These are phyloP conservation scores for Penicillium bovifimosum DNA, from an alignment of 495 filamentous ascomycete genomes.

Conservation along the genomic window DNA sequence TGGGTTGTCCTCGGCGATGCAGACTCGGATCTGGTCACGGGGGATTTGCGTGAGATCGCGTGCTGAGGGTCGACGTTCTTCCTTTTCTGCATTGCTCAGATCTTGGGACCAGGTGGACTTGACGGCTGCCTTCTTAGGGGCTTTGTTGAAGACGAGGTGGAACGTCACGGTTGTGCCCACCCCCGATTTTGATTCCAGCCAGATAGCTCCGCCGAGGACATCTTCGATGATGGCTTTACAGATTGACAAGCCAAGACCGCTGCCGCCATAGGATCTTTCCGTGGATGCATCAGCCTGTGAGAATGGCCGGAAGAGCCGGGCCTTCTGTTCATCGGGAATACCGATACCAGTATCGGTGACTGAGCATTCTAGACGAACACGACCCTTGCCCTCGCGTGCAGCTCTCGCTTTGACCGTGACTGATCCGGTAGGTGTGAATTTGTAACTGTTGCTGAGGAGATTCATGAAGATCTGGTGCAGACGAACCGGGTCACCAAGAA, in stretches of 20 bases:
- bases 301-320: constrained; percentile 84
- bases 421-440: constrained; percentile 82
- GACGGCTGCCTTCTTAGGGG: constrained; percentile 50
- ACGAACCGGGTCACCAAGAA: constrained; percentile 83
- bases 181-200: constrained; percentile 69
- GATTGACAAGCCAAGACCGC: constrained; percentile 84
- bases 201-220: constrained; percentile 79
- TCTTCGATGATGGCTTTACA: constrained; percentile 94
- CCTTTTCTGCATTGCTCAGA: constrained; percentile 24
- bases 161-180: constrained; percentile 83
- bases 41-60: constrained; percentile 65
- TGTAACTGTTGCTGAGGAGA: constrained; percentile 86
- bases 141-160: constrained; percentile 75
- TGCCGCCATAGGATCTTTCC: constrained; percentile 82
- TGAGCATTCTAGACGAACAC: constrained; percentile 70
- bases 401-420: constrained; percentile 72
- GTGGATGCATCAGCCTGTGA: constrained; percentile 86
- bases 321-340: constrained; percentile 72
- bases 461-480: constrained; percentile 93
- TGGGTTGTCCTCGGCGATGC: constrained; percentile 86
- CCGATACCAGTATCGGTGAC: constrained; percentile 91
- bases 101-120: constrained; percentile 55
- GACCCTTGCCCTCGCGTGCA: constrained; percentile 62
- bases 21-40: constrained; percentile 71
- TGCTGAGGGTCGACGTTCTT: constrained; percentile 25